Evolutionary conservation across 257 asterid species (phyloP).

Genomic region (Eucommia ulmoides): DNA sequence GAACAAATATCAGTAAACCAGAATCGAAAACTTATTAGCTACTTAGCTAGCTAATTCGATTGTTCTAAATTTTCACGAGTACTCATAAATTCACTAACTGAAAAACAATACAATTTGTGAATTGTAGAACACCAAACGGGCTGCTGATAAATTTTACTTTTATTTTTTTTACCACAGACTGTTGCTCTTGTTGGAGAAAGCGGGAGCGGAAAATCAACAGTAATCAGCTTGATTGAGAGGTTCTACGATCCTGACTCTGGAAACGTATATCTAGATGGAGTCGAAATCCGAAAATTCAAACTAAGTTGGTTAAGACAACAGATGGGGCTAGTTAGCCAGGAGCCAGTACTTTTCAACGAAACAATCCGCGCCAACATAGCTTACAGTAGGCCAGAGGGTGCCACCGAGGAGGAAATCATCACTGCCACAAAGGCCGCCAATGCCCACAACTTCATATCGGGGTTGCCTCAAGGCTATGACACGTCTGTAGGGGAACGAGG

Average conservation of each 20-base stretch:
- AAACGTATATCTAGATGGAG: constrained; percentile 9
- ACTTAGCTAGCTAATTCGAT: too few relatives aligned
- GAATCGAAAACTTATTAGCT: neutral
- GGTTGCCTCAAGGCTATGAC: neutral
- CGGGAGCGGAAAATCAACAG: constrained; percentile 30
- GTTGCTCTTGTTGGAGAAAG: constrained; percentile 35
- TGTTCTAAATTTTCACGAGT: too few relatives aligned
- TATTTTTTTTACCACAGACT: constrained; percentile 17
- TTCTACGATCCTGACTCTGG: constrained; percentile 16
- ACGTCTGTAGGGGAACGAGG: neutral
- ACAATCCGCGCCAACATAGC: constrained; percentile 14
- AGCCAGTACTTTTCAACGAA: constrained; percentile 15
- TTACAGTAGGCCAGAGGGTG: constrained; percentile 12
- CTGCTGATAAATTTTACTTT: too few relatives aligned
- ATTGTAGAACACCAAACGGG: neutral
- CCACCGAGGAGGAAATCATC: constrained; percentile 10
- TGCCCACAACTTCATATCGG: constrained; percentile 15
- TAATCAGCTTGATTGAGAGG: constrained; percentile 15
- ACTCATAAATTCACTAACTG: too few relatives aligned
- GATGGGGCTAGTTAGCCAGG: constrained; percentile 20
- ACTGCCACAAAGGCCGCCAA: constrained; percentile 11
- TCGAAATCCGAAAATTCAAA: constrained; percentile 11
- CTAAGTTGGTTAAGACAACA: constrained; percentile 18
- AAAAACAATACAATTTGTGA: too few relatives aligned
- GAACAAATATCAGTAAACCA: constrained; percentile 3